Conservation (phyloP, 2,329 filamentous ascomycete genomes). For the Stemphylium beticola region DNA sequence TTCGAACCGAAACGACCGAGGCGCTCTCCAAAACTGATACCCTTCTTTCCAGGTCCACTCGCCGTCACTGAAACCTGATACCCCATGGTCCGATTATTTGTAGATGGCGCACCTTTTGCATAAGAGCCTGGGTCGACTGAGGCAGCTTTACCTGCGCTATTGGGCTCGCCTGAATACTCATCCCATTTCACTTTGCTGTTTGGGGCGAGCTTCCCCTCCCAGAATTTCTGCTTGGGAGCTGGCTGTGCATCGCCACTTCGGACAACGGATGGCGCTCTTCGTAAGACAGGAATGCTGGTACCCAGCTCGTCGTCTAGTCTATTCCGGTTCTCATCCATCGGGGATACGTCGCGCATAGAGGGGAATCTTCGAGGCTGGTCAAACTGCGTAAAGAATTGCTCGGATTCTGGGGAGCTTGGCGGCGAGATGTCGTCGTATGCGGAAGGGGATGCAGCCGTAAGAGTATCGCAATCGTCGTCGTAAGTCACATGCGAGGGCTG, state of each 20-base stretch:
- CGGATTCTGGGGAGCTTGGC: slow-evolving; percentile 49
- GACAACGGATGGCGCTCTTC: slow-evolving; percentile 36
- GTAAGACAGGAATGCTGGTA: slow-evolving; percentile 45
- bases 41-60: slow-evolving; percentile 32
- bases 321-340: slow-evolving; percentile 47
- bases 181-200: slow-evolving; percentile 62
- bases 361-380: slow-evolving; percentile 35
- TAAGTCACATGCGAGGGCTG: slow-evolving; percentile 56
- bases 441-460: slow-evolving; percentile 24
- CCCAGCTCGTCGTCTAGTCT: slow-evolving; percentile 8
- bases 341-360: slow-evolving; percentile 48
- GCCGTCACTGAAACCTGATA: slow-evolving; percentile 42
- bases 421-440: slow-evolving; percentile 45
- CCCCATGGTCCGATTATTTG: slow-evolving; percentile 31
- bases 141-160: slow-evolving; percentile 58
- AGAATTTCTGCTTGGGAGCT: slow-evolving; percentile 41
- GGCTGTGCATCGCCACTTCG: slow-evolving; percentile 23
- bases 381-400: slow-evolving; percentile 23
- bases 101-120: slow-evolving; percentile 25
- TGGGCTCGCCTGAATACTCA: slow-evolving; percentile 70
- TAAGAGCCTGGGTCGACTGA: slow-evolving; percentile 61
- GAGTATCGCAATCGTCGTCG: slow-evolving; percentile 24
- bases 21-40: slow-evolving; percentile 41
- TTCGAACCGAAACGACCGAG: slow-evolving; percentile 33
- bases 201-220: slow-evolving; percentile 45